These are phyloP conservation scores for Fraxinus dipetala DNA, from an alignment of 305 asterid genomes.

Conservation along the genomic window DNA sequence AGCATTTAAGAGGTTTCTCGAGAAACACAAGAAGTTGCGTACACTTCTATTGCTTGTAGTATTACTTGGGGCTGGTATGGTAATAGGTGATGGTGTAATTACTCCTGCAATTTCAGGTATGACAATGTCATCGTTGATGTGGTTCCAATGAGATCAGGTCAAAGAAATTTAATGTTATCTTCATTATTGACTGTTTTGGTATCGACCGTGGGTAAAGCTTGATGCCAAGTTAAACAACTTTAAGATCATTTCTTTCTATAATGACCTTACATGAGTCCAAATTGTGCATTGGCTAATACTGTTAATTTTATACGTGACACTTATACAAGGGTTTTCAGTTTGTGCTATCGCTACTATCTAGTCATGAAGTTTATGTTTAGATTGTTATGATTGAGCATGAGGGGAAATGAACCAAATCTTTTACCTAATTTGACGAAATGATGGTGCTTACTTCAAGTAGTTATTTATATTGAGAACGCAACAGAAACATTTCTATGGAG, in stretches of 20 bases:
- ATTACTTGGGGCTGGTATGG: conserved; percentile 95
- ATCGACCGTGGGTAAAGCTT: neutral
- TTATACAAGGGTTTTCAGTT: neutral
- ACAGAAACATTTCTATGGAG: neutral
- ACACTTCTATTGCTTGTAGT: conserved; percentile 77
- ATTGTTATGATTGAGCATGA: neutral
- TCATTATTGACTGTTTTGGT: neutral
- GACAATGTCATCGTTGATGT: neutral
- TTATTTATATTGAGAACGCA: neutral
- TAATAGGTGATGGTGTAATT: conserved; percentile 89
- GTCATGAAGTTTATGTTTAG: neutral
- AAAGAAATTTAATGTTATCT: conserved; percentile 15
- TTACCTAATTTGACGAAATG: conserved; percentile 1
- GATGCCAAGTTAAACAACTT: neutral
- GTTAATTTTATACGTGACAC: conserved; percentile 4
- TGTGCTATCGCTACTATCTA: neutral
- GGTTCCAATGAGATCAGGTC: neutral
- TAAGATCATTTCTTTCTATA: neutral
- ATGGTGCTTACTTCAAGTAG: conserved; percentile 9
- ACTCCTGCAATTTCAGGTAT: conserved; percentile 98
- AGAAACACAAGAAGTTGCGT: conserved; percentile 70
- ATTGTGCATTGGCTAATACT: neutral
- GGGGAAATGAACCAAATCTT: conserved; percentile 4
- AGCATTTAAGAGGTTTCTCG: conserved; percentile 70
- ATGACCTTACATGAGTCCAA: neutral